A percentile compares a stretch with the other conserved stretches of the same genome.
Conservation (phyloP, 1,139 yeast genomes). For the Eremothecium cymbalariae region DNA sequence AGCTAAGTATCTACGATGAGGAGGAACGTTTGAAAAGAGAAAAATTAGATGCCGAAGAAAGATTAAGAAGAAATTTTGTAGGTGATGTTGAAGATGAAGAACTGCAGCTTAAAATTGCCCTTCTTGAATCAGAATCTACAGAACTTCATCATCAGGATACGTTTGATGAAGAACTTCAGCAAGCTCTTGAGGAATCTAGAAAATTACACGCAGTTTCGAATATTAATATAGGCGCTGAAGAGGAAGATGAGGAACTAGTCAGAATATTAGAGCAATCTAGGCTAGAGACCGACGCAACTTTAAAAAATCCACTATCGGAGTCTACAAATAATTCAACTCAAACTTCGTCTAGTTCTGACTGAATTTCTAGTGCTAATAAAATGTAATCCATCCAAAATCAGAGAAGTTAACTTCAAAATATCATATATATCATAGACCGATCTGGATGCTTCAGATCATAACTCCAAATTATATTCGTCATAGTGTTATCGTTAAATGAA, state of each 20-base stretch:
- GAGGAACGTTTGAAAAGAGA: slow-evolving; percentile 22
- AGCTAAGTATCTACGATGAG: slow-evolving; percentile 30
- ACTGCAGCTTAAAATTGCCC: slow-evolving; percentile 37
- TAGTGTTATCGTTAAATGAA: too few relatives aligned
- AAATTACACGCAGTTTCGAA: slow-evolving; percentile 34
- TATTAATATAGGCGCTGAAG: slow-evolving; percentile 14
- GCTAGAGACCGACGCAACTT: slow-evolving; percentile 12
- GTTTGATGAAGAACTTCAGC: slow-evolving; percentile 19
- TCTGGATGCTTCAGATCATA: too few relatives aligned
- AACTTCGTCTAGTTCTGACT: too few relatives aligned
- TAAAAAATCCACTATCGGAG: too few relatives aligned
- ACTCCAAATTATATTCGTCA: too few relatives aligned
- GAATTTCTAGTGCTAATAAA: too few relatives aligned
- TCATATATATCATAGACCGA: too few relatives aligned
- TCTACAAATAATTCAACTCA: too few relatives aligned
- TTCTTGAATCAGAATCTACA: slow-evolving; percentile 32
- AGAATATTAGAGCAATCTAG: slow-evolving; percentile 35
- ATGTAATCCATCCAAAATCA: too few relatives aligned
- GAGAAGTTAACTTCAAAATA: too few relatives aligned
- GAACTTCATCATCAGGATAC: slow-evolving; percentile 8
- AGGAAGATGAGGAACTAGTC: slow-evolving; percentile 32
- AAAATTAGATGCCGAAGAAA: slow-evolving; percentile 18
- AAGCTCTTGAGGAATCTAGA: slow-evolving; percentile 30
- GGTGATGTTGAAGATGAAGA: slow-evolving; percentile 37
- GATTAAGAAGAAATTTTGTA: slow-evolving; percentile 25